Percentiles rank a stretch among this genome's conserved stretches.
These are phyloP conservation scores for Cladosporium halotolerans DNA, from an alignment of 2,329 filamentous ascomycete species.

Conservation along the genomic window DNA sequence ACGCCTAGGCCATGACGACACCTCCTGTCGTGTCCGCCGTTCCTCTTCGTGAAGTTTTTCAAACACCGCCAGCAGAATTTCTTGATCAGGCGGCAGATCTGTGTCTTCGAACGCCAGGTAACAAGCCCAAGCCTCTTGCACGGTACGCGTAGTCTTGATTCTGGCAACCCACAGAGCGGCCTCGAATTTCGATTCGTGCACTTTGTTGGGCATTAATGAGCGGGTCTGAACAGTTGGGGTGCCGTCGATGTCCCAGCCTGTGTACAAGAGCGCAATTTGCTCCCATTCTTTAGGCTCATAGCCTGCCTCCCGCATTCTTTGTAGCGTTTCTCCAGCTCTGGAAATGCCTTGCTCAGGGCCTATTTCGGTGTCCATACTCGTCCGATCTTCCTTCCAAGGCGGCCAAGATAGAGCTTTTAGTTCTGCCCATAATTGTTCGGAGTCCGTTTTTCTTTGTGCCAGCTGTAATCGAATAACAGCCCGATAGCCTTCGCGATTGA, in stretches of 20 bases:
- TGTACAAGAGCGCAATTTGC: conserved; percentile 46
- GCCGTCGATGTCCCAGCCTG: conserved; percentile 57
- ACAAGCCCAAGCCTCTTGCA: conserved; percentile 59
- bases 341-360: conserved; percentile 51
- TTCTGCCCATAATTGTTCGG: conserved; percentile 52
- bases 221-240: conserved; percentile 59
- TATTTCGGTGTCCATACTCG: conserved; percentile 54
- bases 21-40: not conserved
- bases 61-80: conserved; percentile 52
- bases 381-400: conserved; percentile 57
- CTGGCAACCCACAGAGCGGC: conserved; percentile 49
- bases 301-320: conserved; percentile 54
- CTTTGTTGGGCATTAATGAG: conserved; percentile 32
- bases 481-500: conserved; percentile 54
- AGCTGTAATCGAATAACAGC: conserved; percentile 52
- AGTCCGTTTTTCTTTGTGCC: conserved; percentile 49
- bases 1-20: too few species aligned
- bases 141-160: conserved; percentile 53
- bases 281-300: conserved; percentile 50
- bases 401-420: conserved; percentile 58
- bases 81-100: conserved; percentile 28
- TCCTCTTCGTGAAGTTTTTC: conserved; percentile 45
- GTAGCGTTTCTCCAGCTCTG: conserved; percentile 49
- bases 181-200: not conserved
- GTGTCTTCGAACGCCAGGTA: conserved; percentile 52